Evolutionary conservation across 371 early-diverging fungal species (phyloP).

Genomic region (Dipsacomyces acuminosporus): DNA sequence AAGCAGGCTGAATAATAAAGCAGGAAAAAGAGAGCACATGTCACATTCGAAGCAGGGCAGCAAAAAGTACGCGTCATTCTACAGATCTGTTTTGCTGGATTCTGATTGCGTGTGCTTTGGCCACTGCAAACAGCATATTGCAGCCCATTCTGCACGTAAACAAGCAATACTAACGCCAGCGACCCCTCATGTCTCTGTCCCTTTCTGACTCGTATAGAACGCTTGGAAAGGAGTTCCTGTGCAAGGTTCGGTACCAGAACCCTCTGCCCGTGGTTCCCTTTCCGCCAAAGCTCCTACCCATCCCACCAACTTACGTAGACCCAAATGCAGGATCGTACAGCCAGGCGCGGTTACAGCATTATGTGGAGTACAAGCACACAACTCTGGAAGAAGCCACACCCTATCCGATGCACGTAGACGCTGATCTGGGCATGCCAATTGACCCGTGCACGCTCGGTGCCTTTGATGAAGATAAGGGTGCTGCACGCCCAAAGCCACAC

Average conservation of each 20-base stretch:
- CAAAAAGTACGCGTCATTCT: no score
- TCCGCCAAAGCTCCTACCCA: conserved; percentile 72
- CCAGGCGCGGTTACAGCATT: conserved; percentile 46
- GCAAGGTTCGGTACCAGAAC: conserved; percentile 70
- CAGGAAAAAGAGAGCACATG: no score
- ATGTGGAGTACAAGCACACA: conserved; percentile 58
- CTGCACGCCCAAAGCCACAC: conserved; percentile 9
- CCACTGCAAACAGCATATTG: no score
- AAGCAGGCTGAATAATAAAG: no score
- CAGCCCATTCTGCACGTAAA: no score
- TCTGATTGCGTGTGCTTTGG: no score
- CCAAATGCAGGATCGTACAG: conserved; percentile 39
- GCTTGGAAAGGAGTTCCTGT: conserved; percentile 72
- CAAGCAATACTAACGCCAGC: no score
- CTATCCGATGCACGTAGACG: conserved; percentile 60
- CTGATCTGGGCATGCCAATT: conserved; percentile 64
- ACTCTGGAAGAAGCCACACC: conserved; percentile 62
- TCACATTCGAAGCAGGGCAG: no score
- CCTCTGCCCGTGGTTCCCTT: conserved; percentile 76
- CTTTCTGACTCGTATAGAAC: conserved; percentile 43
- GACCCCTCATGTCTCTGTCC: background rate
- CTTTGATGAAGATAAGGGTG: conserved; percentile 40
- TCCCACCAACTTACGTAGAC: conserved; percentile 46
- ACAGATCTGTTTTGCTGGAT: no score
- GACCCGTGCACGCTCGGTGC: conserved; percentile 57